These are phyloP conservation scores for Paradendryphiella salina DNA, from an alignment of 2,329 filamentous ascomycete genomes.

Conservation along the genomic window DNA sequence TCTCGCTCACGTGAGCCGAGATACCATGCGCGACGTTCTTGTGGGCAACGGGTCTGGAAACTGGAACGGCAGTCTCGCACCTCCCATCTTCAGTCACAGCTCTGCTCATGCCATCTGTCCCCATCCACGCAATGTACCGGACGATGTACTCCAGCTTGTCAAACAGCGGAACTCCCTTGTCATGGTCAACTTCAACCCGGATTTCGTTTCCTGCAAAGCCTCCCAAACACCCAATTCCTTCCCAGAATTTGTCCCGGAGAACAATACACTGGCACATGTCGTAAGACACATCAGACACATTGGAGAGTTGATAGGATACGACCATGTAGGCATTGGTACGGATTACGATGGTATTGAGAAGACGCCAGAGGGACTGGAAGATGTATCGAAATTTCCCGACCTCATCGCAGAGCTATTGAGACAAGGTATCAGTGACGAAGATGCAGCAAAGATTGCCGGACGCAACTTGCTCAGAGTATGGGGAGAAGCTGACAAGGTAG, in stretches of 20 bases:
- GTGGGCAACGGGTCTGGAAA: slow-evolving; percentile 54
- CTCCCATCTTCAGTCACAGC: slow-evolving; percentile 87
- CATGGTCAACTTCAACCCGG: slow-evolving; percentile 87
- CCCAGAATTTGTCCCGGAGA: slow-evolving; percentile 67
- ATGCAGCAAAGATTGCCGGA: slow-evolving; percentile 76
- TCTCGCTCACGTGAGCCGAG: slow-evolving; percentile 73
- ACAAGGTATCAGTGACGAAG: slow-evolving; percentile 71
- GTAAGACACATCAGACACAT: slow-evolving; percentile 82
- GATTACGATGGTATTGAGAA: slow-evolving; percentile 80
- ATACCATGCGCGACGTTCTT: slow-evolving; percentile 85
- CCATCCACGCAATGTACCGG: slow-evolving; percentile 87
- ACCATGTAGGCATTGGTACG: slow-evolving; percentile 83
- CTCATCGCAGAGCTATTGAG: slow-evolving; percentile 74
- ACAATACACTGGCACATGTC: slow-evolving; percentile 76
- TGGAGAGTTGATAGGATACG: slow-evolving; percentile 79
- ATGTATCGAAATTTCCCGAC: slow-evolving; percentile 81
- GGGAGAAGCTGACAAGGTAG: slow-evolving; percentile 74
- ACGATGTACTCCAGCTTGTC: slow-evolving; percentile 77
- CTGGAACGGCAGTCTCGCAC: slow-evolving; percentile 75
- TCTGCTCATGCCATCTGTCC: slow-evolving; percentile 79
- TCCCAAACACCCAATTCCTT: slow-evolving; percentile 64
- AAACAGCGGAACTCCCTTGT: slow-evolving; percentile 74
- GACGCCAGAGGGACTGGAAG: slow-evolving; percentile 75
- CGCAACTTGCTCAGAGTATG: slow-evolving; percentile 84
- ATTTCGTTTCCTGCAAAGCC: slow-evolving; percentile 76